Base-by-base conservation (phyloP, 2,329 filamentous ascomycete species). In the Pseudocercospora fijiensis region DNA sequence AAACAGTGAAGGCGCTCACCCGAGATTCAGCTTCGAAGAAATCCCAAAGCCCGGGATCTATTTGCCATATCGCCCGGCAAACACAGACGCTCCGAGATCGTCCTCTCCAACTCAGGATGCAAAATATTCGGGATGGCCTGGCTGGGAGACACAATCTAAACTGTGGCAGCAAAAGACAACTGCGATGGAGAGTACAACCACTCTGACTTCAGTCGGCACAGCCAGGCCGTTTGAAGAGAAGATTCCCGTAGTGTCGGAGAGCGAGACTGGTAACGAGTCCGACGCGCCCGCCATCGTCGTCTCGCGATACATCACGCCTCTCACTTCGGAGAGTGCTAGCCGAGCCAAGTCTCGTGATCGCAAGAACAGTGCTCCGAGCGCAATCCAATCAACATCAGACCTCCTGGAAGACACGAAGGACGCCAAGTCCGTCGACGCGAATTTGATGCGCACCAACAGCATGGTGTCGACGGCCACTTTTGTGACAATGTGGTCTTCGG, bases 261-360 rank as follows among this genome's bases (percentile, higher is more conserved):
- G 24, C 4, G 51, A 61, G 28, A 57, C 9, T 27, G 22, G 33
- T 13, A 24, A 56, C 4, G 59, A 47, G 11, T 10, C 20, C 49
- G 53, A 66, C 13, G 70, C 72, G 4, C 74, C 75, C 9, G 64
- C 69, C 9, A 75, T 76, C n/a, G 68, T 75, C 1, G 70, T 76
- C 8, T 75, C 74, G 16, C 69, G 74, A 4, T 74, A 76, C 61
- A 70, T 75, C 56, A 76, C 75, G 5, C 73, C 73, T 1, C 57
- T 69, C 8, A 61, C 55, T 22, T 58, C 67, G 4, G 70, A 72
- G 33, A 65, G 65, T 28, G 69, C 63, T 3, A 60, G 66, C 9
- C 59, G 63, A 8, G 60, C 63, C n/a, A 41, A 37, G 53, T 33
- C 27, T 24, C 53, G 53, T 13, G 53, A 56, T 24, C 53, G 53